Evolutionary conservation across 306 rosid genomes (phyloP).

Genomic region (Acacia confusa): DNA sequence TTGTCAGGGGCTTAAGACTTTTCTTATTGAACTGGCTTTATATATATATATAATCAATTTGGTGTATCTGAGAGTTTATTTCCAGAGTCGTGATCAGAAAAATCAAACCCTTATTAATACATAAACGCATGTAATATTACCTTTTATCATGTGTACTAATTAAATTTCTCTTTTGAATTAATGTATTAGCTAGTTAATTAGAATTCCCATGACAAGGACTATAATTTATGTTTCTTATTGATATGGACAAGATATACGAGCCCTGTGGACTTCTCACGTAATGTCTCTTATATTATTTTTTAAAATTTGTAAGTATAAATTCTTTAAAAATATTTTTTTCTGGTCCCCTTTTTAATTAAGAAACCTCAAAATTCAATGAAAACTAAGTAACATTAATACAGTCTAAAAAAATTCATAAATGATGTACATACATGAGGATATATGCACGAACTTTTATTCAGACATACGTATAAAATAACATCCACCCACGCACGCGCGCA

Average conservation of each 20-base stretch:
- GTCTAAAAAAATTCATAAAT: background rate
- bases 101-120: background rate
- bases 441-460: background rate
- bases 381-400: background rate
- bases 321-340: background rate
- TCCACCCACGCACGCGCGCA: no score
- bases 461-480: background rate
- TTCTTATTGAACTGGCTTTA: background rate
- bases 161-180: no score
- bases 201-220: background rate
- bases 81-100: background rate
- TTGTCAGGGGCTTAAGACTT: background rate
- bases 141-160: no score
- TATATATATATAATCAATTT: background rate
- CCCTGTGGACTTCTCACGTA: background rate
- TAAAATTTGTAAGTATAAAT: background rate
- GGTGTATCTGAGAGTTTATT: background rate
- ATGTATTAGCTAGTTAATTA: no score
- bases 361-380: background rate
- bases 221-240: background rate
- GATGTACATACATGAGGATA: background rate
- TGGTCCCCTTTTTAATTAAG: background rate
- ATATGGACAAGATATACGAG: background rate
- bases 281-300: background rate
- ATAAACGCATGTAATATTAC: background rate